Evolutionary conservation across 208 protist species (phyloP), one percentile per base, ranked within the genome.

Genomic region (Trypanosoma congolense): DNA sequence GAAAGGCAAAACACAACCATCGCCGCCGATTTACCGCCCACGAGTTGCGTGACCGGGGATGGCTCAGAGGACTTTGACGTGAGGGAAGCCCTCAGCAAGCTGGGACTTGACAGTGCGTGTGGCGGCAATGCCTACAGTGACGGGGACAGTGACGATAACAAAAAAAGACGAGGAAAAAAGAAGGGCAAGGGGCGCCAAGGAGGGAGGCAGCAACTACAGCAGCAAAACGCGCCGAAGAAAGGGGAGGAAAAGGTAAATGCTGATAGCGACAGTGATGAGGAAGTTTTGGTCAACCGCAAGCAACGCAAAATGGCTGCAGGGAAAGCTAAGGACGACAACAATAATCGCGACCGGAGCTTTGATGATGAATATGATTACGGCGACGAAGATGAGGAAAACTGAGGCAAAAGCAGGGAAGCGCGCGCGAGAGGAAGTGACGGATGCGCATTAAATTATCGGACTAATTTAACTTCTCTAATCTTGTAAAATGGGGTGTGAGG

Each of bases 211-310:
- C 48, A 61, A 16, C 54, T 76, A 70, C 44, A 70, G 31, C 31
- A 41, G 31, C 31, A 41, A 55, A 29, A 5, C 46, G 48, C 18
- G 56, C 49, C 18, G 16, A 8, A 19, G 31, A 52, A 72, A 33
- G 67, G 75, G 33, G 75, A 62, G 31, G 46, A 53, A 21, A 40
- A 50, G 57, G 33, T 46, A 4, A 61, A 74, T 30, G 59, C 63
- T 16, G 57, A 44, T 6, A 52, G 71, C 0, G 77, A 77, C 26
- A 88, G 87, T 38, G 87, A 88, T 52, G 82, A 87, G 42, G 83
- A 93, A 50, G 54, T 90, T 0, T 65, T 75, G 28, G 80, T 62
- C 19, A 93, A 93, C 46, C 77, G 80, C 10, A 80, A 82, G 43
- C 78, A 92, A 61, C 75, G 84, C 16, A 75, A 81, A 61, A 78